Evolutionary conservation across 345 rosid species (phyloP), one percentile per base, ranked within the genome.

Genomic region (Pugionium cornutum): DNA sequence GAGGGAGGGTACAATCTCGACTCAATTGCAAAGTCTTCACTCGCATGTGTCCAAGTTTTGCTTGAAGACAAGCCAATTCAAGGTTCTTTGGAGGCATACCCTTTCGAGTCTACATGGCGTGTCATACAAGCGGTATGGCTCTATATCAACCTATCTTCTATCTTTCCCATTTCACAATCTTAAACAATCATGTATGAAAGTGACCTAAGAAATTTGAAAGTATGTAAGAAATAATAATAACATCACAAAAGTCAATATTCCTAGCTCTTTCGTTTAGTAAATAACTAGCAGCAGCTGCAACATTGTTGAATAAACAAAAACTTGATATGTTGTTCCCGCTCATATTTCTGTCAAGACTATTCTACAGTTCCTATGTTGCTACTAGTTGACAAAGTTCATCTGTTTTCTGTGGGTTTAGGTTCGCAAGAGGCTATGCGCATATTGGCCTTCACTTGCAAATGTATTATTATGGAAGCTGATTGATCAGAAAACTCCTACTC

Each of bases 1-100:
- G 98, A 92, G 78, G 97, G 98, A 73, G 98, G 98, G 11, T 92
- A 92, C 85, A 89, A 88, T 75, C 94, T 88, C 28, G 67, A 80
- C 58, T 88, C 97, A 7, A 79, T 88, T 58, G 91, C 98, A 81
- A 83, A 85, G 72, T 89, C 94, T 43, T 84, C 80, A 64, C 84
- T 90, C 28, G 99, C 97, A 11, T 94, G 99, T 76, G 68, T 94
- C 81, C 65, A 85, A 80, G 92, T 88, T 71, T 73, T 90, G 76
- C 86, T 94, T 47, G 96, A 83, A 43, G 78, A 75, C 60, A 78
- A 83, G 64, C 70, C 69, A 58, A 56, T 72, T 48, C 35, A 74
- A 40, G 86, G 83, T 68, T 85, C 86, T 54, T 75, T 70, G 30
- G 85, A 92, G 72, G 86, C 83, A 48, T 83, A 85, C 76, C 96